A percentile compares a stretch with the other conserved stretches of the same genome.
phyloP scores from a whole-genome alignment of 768 basidiomycete species.

The Mycena galericulata region DNA sequence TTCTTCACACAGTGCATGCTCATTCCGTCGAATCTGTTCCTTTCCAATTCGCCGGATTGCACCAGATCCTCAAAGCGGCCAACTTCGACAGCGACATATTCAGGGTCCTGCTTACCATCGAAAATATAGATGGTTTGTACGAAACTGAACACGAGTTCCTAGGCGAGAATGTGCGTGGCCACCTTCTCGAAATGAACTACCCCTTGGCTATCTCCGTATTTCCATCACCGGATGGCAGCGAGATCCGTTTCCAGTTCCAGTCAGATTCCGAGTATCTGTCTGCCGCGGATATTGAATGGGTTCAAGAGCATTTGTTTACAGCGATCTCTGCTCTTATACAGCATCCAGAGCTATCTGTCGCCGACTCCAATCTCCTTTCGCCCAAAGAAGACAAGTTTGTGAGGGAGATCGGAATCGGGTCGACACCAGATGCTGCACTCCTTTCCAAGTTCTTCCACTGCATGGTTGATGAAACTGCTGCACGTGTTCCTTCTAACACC shows the following conservation, averaged over 20 bases:
- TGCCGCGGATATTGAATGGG: neutral
- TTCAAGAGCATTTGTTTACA: slow-evolving; percentile 10
- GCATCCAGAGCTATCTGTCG: neutral
- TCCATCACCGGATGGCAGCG: slow-evolving; percentile 6
- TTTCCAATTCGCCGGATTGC: slow-evolving; percentile 6
- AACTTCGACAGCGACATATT: slow-evolving; percentile 7
- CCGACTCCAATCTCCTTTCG: neutral
- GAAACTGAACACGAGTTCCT: neutral
- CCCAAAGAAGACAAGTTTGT: slow-evolving; percentile 4
- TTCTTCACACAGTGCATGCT: slow-evolving; percentile 1
- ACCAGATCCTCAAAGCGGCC: slow-evolving; percentile 3
- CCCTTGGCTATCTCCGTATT: slow-evolving; percentile 9
- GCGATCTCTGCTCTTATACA: neutral
- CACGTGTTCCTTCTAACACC: neutral
- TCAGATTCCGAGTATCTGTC: slow-evolving; percentile 7
- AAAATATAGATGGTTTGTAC: slow-evolving; percentile 9
- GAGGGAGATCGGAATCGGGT: neutral
- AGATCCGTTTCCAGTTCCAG: slow-evolving; percentile 17
- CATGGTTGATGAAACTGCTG: slow-evolving; percentile 9
- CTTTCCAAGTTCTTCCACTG: neutral
- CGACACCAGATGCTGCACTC: neutral
- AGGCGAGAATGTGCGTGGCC: neutral
- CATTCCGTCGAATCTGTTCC: slow-evolving; percentile 9
- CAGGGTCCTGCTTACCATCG: slow-evolving; percentile 8
- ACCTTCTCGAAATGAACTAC: slow-evolving; percentile 10